Conservation (phyloP, 768 basidiomycete species). For the Russula dissimulans region DNA sequence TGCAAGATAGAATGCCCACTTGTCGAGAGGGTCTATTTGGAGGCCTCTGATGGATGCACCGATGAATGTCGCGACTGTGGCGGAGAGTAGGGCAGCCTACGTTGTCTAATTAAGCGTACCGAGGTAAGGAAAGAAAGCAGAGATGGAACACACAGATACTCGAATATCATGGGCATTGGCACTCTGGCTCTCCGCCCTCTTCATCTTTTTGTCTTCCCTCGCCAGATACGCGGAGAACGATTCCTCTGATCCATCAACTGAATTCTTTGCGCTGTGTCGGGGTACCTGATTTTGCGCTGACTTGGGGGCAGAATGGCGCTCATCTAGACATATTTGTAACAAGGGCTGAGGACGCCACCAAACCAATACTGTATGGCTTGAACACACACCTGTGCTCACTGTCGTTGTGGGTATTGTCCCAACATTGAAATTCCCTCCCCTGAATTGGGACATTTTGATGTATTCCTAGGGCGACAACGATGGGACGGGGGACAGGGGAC, state of each 20-base stretch:
- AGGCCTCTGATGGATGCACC: constrained; percentile 5
- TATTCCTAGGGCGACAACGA: neutral
- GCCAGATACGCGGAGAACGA: neutral
- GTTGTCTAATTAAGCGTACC: neutral
- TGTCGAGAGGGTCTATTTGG: constrained; percentile 6
- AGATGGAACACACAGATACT: neutral
- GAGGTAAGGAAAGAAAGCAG: no score
- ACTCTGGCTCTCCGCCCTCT: neutral
- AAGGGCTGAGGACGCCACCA: neutral
- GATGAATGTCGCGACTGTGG: constrained; percentile 3
- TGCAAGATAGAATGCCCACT: constrained; percentile 4
- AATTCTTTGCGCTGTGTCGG: neutral
- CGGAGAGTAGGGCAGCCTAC: constrained; percentile 7
- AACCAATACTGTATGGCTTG: neutral
- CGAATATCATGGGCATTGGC: constrained; percentile 2
- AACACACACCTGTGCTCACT: neutral
- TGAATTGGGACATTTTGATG: constrained; percentile 4
- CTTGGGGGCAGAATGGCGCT: neutral
- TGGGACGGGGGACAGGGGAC: no score
- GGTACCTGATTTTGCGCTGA: neutral
- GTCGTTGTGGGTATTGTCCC: neutral
- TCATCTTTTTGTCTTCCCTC: neutral
- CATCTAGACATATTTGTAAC: neutral
- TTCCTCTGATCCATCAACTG: neutral
- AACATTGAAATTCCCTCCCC: neutral